Conservation (phyloP, 1,284 basidiomycete genomes). For the Coriolopsis trogii region DNA sequence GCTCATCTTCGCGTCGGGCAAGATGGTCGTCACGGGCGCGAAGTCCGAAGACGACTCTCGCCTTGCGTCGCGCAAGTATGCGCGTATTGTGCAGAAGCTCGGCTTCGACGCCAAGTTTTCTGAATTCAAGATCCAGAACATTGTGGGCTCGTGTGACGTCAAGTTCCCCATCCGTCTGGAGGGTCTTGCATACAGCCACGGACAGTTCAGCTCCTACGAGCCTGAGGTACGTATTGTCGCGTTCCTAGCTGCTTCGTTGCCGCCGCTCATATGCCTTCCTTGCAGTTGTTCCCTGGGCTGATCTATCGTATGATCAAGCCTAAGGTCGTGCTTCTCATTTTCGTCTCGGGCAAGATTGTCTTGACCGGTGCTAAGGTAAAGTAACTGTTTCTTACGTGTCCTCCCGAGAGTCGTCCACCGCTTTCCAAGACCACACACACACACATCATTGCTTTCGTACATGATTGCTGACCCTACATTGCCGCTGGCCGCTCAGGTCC, state of each 20-base stretch:
- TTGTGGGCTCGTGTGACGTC: conserved; percentile 98
- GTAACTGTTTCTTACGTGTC: conserved; percentile 28
- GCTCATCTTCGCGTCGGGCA: conserved; percentile 98
- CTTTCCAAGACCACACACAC: too few species aligned
- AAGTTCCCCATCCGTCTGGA: conserved; percentile 99
- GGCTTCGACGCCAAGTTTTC: conserved; percentile 99
- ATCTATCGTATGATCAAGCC: conserved; percentile 99
- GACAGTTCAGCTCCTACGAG: conserved; percentile 97
- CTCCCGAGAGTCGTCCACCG: too few species aligned
- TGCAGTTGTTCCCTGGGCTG: conserved; percentile 94
- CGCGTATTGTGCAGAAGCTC: conserved; percentile 98
- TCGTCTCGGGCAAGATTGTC: conserved; percentile 99
- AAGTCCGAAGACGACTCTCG: conserved; percentile 99
- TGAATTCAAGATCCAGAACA: conserved; percentile 99
- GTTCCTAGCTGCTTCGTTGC: background rate
- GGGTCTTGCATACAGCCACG: conserved; percentile 97
- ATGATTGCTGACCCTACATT: conserved; percentile 42
- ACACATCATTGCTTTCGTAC: conserved; percentile 11
- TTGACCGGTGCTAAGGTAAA: conserved; percentile 97
- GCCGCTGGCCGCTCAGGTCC: conserved; percentile 61
- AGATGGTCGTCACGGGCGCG: conserved; percentile 99
- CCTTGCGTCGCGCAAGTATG: conserved; percentile 97
- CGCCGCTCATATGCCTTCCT: conserved; percentile 8
- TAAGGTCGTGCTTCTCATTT: conserved; percentile 98
- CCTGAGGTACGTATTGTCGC: conserved; percentile 84